Evolutionary conservation across 176 grass and related monocot species (phyloP).

Genomic region (Alopecurus myosuroides): DNA sequence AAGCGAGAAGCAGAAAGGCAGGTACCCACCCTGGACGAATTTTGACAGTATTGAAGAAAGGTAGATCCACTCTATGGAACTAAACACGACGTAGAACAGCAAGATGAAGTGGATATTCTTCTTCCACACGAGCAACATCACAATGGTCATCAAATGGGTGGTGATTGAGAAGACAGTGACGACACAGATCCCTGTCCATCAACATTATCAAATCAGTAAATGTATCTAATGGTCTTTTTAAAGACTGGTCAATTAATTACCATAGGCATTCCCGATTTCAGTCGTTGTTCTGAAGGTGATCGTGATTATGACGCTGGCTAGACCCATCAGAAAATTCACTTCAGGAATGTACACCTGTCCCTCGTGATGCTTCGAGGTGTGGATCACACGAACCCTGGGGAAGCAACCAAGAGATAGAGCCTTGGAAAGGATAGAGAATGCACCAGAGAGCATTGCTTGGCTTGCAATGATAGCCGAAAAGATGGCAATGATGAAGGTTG

Average conservation of each 20-base stretch:
- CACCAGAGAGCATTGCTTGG: conserved; percentile 77
- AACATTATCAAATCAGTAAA: background rate
- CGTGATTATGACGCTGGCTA: conserved; percentile 59
- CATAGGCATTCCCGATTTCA: conserved; percentile 69
- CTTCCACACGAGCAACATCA: conserved; percentile 87
- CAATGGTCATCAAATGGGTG: conserved; percentile 52
- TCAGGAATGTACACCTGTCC: conserved; percentile 89
- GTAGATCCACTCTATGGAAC: conserved; percentile 49
- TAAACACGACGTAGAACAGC: conserved; percentile 49
- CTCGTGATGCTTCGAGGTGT: conserved; percentile 66
- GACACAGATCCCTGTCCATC: conserved; percentile 52
- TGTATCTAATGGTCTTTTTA: background rate
- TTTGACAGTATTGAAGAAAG: conserved; percentile 58
- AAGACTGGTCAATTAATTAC: conserved; percentile 15
- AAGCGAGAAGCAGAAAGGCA: conserved; percentile 48
- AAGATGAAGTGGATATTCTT: conserved; percentile 33
- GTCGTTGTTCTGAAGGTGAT: conserved; percentile 57
- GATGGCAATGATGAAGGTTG: conserved; percentile 63
- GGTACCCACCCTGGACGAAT: conserved; percentile 61
- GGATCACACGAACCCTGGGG: conserved; percentile 65
- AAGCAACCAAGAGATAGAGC: conserved; percentile 70
- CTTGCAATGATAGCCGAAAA: conserved; percentile 81
- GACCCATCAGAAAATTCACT: conserved; percentile 74
- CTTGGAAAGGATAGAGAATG: conserved; percentile 76
- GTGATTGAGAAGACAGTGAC: conserved; percentile 67